Base-by-base conservation (phyloP, 1,139 yeast species). In the Lodderomyces oxycetoniae region DNA sequence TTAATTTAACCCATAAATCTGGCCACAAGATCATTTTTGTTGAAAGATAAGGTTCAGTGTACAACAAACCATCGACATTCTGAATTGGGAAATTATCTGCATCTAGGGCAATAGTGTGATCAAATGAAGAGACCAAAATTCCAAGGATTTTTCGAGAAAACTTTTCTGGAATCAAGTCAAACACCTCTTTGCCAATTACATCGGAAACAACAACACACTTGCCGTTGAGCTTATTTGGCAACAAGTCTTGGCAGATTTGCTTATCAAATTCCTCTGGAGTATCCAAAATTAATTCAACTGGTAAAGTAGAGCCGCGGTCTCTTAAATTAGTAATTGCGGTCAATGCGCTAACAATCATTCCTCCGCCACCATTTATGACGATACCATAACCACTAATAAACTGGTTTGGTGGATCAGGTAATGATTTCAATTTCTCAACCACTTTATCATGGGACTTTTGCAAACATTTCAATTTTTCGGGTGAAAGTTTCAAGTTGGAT, bases 11-110 rank as follows among this genome's bases (percentile, higher is more conserved):
- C 67, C 67, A 63, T 30, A 55, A 42, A 41, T 63, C 67, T 1
- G 69, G 70, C 69, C 70, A 65, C 26, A 64, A 38, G 4, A 65
- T 37, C 47, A 59, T 61, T 23, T 57, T 54, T 2, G 58, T 46
- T n/a, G 53, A 39, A 25, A 53, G 35, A 39, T 48, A 63, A 2
- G 61, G 57, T 28, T 53, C 57, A 7, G 53, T 36, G 19, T 39
- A 36, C 5, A 65, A 35, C 19, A 63, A 44, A 4, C 41, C 33
- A 40, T 63, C 68, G 1, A 63, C 54, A 35, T 62, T 59, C 35
- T 49, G 50, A 24, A 63, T 45, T 1, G 69, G 61, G 39, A 62
- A 47, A 39, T 53, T 59, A 40, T 61, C 67, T 2, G 67, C 57
- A 42, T 65, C 71, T 25, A 65, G 40, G 3, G 54, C 50, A 28